These are phyloP conservation scores for Brassica cretica DNA, from an alignment of 345 rosid species.

Conservation along the genomic window DNA sequence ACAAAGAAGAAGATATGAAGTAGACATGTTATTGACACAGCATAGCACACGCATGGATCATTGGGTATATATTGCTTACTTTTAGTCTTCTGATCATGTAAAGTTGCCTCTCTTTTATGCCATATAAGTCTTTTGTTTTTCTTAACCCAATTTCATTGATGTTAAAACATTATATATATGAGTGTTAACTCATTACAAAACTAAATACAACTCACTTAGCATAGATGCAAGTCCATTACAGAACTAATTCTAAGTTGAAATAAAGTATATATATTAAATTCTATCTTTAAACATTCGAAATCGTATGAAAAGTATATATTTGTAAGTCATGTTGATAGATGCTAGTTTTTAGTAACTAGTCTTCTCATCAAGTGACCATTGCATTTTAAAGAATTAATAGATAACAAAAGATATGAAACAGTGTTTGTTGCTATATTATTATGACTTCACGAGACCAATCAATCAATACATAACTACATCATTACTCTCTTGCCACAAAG, in stretches of 20 bases:
- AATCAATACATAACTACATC: conserved; percentile 35
- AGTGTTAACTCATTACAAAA: background rate
- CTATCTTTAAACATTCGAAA: background rate
- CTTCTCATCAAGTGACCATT: background rate
- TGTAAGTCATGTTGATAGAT: background rate
- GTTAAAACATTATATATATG: background rate
- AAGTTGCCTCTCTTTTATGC: background rate
- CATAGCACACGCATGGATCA: too few relatives aligned
- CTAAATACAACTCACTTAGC: background rate
- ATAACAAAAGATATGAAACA: background rate
- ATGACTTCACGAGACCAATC: background rate
- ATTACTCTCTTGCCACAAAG: conserved; percentile 48
- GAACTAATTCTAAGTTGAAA: background rate
- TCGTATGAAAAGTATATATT: too few relatives aligned
- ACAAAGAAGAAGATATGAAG: too few relatives aligned
- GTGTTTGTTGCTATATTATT: conserved; percentile 12
- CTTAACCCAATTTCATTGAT: background rate
- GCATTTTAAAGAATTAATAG: background rate
- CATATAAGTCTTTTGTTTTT: background rate
- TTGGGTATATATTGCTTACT: too few relatives aligned
- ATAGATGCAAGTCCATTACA: background rate
- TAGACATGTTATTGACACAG: too few relatives aligned
- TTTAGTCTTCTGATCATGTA: too few relatives aligned
- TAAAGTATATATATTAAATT: too few relatives aligned
- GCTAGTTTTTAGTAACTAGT: background rate